Conservation (phyloP, 208 protist species). For the Leishmania mexicana region DNA sequence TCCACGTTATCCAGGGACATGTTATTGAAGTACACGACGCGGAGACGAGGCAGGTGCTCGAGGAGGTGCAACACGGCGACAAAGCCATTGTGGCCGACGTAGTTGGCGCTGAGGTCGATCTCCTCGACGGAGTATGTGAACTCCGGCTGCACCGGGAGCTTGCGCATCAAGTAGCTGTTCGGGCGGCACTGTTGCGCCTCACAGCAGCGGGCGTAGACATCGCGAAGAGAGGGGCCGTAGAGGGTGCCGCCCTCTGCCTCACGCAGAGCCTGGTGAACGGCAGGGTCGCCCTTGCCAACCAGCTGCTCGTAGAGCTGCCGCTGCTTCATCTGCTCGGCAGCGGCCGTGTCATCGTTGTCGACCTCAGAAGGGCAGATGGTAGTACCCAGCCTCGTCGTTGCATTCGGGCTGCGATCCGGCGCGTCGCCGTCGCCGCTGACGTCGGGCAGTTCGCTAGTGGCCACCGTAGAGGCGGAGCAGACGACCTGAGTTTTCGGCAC, state of each 20-base stretch:
- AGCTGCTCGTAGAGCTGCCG: conserved; percentile 30
- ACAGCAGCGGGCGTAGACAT: conserved; percentile 86
- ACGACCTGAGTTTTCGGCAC: neutral
- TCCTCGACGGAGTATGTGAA: conserved; percentile 77
- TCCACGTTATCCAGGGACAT: conserved; percentile 89
- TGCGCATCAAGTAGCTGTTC: conserved; percentile 89
- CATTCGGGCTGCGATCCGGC: neutral
- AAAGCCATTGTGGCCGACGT: conserved; percentile 88
- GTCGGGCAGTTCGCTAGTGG: neutral
- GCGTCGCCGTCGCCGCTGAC: neutral
- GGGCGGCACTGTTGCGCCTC: conserved; percentile 77
- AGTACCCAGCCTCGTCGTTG: too few species aligned
- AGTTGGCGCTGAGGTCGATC: conserved; percentile 89
- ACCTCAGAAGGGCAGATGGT: neutral
- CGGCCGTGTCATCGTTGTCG: neutral
- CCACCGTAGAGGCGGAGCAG: neutral
- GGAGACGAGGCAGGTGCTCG: conserved; percentile 70
- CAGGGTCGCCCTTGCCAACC: conserved; percentile 29
- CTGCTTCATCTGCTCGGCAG: conserved; percentile 15
- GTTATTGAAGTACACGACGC: conserved; percentile 79
- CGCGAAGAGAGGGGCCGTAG: conserved; percentile 72
- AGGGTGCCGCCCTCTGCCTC: conserved; percentile 50
- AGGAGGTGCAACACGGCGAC: conserved; percentile 82
- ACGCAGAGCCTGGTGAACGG: conserved; percentile 37
- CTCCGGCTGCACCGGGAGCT: conserved; percentile 77